phyloP scores from a whole-genome alignment of 495 filamentous ascomycete species.

The Neurospora sublineolata region DNA sequence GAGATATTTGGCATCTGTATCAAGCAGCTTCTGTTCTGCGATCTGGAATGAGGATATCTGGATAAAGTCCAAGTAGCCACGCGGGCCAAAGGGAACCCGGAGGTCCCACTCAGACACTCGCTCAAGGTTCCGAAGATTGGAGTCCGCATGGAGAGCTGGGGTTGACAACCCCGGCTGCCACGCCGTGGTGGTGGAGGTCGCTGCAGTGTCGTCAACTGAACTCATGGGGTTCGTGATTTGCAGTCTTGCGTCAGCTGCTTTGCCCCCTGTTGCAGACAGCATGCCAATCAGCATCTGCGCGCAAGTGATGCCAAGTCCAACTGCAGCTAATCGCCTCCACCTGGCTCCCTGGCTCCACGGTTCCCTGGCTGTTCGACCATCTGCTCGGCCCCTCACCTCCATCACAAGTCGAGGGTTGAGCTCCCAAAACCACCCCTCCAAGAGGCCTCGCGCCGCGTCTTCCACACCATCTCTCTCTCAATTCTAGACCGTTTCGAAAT shows the following conservation, averaged over 20 bases:
- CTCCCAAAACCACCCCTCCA: constrained; percentile 10
- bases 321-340: constrained; percentile 15
- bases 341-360: constrained; percentile 8
- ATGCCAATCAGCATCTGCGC: constrained; percentile 9
- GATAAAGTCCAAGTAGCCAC: background rate
- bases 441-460: constrained; percentile 2
- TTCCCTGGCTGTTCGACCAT: constrained; percentile 1
- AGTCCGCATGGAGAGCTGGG: background rate
- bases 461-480: constrained; percentile 19
- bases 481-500: background rate
- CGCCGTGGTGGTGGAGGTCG: background rate
- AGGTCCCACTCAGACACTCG: background rate
- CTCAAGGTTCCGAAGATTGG: background rate
- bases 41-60: background rate
- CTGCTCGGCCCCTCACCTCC: constrained; percentile 11
- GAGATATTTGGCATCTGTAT: background rate
- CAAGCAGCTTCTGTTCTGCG: background rate
- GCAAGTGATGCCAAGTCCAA: constrained; percentile 14
- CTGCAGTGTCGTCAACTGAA: constrained; percentile 9
- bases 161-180: background rate
- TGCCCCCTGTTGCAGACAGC: constrained; percentile 12
- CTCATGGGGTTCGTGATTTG: constrained; percentile 17
- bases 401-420: constrained; percentile 6
- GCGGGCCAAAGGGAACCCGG: background rate
- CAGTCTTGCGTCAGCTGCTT: constrained; percentile 21